Base-by-base conservation (phyloP, 306 rosid species). In the Sicyos baderoa region DNA sequence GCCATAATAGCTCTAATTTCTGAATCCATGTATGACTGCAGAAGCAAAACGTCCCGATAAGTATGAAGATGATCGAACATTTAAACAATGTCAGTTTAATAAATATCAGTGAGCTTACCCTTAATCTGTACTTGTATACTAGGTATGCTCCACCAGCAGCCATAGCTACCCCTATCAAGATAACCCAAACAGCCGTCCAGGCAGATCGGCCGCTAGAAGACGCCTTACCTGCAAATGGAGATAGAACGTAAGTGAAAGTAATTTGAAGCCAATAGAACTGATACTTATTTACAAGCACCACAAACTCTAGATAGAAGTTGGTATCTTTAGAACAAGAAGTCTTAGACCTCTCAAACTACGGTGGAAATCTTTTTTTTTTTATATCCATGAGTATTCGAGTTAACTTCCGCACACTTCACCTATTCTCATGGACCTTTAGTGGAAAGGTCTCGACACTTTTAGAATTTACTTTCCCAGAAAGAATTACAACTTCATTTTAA, bases 1-100 rank as follows among this genome's bases (percentile, higher is more conserved):
- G 98, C 98, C 98, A 93, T 93, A 76, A 92, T 92, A 45, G 98
- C 98, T 77, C 98, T 85, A 78, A 93, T 89, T 79, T 93, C 98
- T 35, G 97, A 93, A 78, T 93, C 98, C 98, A 93, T 93, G 76
- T 93, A 93, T 55, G 88, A 84, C 98, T 93, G 94, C 87, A 89
- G 60, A 71, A 74, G 63, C 70, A 74, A 63, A 71, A 75, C 35
- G 8, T 35, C 7, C 42, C 42, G 1, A 52, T 10, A 19, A 54
- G 75, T 82, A 78, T 18, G 19, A 64, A 75, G 58, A 54, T 21
- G 63, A 44, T 35, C 17, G 40, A 17, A 62, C 44, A 6, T 7
- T 6, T 4, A 35, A 15, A 9, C 67, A 32, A 16, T 1, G 16
- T 7, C 23, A 16, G 53, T 47, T 42, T 4, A 42, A 42, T 18